Percentiles rank a stretch among this genome's conserved stretches.
Conservation (phyloP, 2,329 filamentous ascomycete species). For the Paecilomyces niveus region DNA sequence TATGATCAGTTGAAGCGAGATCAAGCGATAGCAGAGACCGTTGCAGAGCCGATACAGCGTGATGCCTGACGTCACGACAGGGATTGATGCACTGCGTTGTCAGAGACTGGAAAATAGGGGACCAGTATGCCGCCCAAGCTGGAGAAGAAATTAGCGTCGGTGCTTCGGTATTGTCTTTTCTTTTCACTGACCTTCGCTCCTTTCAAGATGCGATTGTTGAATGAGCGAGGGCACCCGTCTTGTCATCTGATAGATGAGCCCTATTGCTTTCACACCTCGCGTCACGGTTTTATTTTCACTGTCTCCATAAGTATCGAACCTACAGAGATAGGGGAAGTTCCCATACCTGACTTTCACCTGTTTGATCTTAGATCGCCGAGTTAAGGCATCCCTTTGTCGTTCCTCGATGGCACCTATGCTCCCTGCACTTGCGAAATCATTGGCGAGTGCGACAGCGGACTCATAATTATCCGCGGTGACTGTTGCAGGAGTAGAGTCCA, state of each 20-base stretch:
- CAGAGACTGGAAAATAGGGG: slow-evolving; percentile 83
- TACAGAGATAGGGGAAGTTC: neutral
- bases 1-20: slow-evolving; percentile 72
- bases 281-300: slow-evolving; percentile 66
- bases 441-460: slow-evolving; percentile 72
- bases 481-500: slow-evolving; percentile 64
- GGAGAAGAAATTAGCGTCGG: slow-evolving; percentile 13
- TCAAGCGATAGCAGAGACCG: slow-evolving; percentile 78
- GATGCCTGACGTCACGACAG: slow-evolving; percentile 83
- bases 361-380: slow-evolving; percentile 48
- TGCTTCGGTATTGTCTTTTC: neutral
- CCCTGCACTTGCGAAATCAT: slow-evolving; percentile 81
- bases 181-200: slow-evolving; percentile 60
- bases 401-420: slow-evolving; percentile 65
- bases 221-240: slow-evolving; percentile 77
- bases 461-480: slow-evolving; percentile 96
- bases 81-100: slow-evolving; percentile 90
- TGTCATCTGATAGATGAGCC: slow-evolving; percentile 75
- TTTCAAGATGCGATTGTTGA: slow-evolving; percentile 86
- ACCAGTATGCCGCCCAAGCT: slow-evolving; percentile 98
- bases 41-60: slow-evolving; percentile 80
- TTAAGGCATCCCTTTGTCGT: slow-evolving; percentile 55
- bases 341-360: slow-evolving; percentile 49
- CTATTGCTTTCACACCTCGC: slow-evolving; percentile 73
- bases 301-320: slow-evolving; percentile 3